Evolutionary conservation across 2,329 filamentous ascomycete genomes (phyloP), one percentile per base, ranked within the genome.

Genomic region (Penicillium sp.): DNA sequence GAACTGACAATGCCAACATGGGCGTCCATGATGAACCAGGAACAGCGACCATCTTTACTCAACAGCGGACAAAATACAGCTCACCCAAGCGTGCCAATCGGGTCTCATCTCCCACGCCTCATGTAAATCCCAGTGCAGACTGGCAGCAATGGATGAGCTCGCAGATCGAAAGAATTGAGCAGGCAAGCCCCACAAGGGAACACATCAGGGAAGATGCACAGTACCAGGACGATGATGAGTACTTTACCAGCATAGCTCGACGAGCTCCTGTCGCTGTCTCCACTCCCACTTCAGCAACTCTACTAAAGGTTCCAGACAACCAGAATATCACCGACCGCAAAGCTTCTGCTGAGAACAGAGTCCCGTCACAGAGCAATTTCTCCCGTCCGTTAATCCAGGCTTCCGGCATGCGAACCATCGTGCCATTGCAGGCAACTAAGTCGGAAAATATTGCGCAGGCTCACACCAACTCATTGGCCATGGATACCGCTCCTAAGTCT

Each of bases 161-260:
- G 11, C 65, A 77, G 53, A 70, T 76, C 47, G 69, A 67, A 31
- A 71, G 63, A 23, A 67, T 75, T 45, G 68, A 72, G 27, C 63
- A 58, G 23, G 29, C 55, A 51, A 65, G 52, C n/a, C 63, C 65
- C 38, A 55, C 60, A 49, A 68, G 69, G 54, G 65, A 67, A 23
- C 76, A 78, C 55, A 64, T 70, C 39, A 69, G 75, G 21, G 77
- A 79, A 62, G 59, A 70, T 46, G 70, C 76, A 4, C 72, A 78
- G 46, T 70, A 73, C 31, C 60, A 72, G 15, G 67, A 70, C 27
- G 66, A 68, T 5, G 53, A 65, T n/a, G 62, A 64, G 10, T 44
- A 58, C 7, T 57, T 64, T 29, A 64, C 48, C 34, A 45, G 47
- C 1, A 51, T 60, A 10, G 36, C 64, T 8, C 59, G 53, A 27